phyloP scores from a whole-genome alignment of 805 yeast species.

The Candida tibetensis region DNA sequence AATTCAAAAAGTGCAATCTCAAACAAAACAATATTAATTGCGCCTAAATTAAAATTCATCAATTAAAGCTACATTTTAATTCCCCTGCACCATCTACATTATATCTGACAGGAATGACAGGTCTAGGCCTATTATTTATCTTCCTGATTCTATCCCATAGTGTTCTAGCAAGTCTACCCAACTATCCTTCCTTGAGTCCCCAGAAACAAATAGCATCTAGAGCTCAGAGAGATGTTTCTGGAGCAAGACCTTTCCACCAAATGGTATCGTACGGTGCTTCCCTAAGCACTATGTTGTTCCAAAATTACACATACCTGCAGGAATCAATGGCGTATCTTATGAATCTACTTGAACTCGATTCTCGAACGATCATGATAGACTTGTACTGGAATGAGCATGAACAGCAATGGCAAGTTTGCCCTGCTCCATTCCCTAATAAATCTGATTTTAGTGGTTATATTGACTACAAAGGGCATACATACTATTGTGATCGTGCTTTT shows the following conservation, averaged over 20 bases:
- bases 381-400: slow-evolving; percentile 52
- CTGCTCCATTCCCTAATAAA: slow-evolving; percentile 40
- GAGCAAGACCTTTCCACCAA: slow-evolving; percentile 32
- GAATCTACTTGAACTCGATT: slow-evolving; percentile 39
- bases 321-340: slow-evolving; percentile 16
- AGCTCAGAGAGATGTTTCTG: slow-evolving; percentile 36
- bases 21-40: no score
- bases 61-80: no score
- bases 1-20: no score
- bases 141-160: no score
- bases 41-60: no score
- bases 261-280: slow-evolving; percentile 31
- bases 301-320: slow-evolving; percentile 24
- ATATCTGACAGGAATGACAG: no score
- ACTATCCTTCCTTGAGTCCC: slow-evolving; percentile 5
- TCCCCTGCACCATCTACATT: no score
- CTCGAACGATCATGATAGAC: slow-evolving; percentile 49
- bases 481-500: slow-evolving; percentile 29
- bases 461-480: slow-evolving; percentile 25
- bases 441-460: slow-evolving; percentile 16
- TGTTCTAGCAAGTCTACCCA: background rate
- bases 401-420: slow-evolving; percentile 53
- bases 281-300: slow-evolving; percentile 25
- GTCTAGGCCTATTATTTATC: no score
- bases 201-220: slow-evolving; percentile 19